A percentile compares a stretch with the other conserved stretches of the same genome.
Evolutionary conservation across 148 eudicot genomes (phyloP).

Genomic region (Chenopodium album): DNA sequence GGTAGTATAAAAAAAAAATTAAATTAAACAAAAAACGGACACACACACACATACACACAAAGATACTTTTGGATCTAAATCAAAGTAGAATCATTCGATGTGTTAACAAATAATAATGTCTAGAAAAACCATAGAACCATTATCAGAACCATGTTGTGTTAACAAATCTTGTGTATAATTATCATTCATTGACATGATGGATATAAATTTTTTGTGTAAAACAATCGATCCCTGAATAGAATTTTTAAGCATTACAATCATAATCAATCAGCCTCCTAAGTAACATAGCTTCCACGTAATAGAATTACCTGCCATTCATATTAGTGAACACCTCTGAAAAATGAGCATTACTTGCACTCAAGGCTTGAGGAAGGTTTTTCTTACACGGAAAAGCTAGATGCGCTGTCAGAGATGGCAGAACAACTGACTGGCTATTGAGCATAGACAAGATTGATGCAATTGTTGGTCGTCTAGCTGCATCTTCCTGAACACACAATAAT

Average conservation of each 20-base stretch:
- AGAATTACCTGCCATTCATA: constrained; percentile 20
- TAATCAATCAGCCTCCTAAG: background rate
- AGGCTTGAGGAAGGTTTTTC: background rate
- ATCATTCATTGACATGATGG: no score
- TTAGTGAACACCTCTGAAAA: constrained; percentile 22
- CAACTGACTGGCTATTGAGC: background rate
- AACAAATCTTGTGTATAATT: no score
- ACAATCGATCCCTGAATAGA: background rate
- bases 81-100: no score
- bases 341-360: constrained; percentile 11
- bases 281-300: background rate
- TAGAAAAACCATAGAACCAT: no score
- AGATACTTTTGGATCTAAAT: no score
- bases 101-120: no score
- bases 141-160: no score
- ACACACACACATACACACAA: no score
- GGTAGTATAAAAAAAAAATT: no score
- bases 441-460: background rate
- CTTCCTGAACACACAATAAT: background rate
- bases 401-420: background rate
- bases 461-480: constrained; percentile 22
- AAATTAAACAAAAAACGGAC: no score
- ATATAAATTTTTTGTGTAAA: no score
- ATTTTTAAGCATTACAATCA: background rate
- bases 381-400: constrained; percentile 14